These are phyloP conservation scores for Breviolum minutum DNA, from an alignment of 73 alveolate species.

Conservation along the genomic window DNA sequence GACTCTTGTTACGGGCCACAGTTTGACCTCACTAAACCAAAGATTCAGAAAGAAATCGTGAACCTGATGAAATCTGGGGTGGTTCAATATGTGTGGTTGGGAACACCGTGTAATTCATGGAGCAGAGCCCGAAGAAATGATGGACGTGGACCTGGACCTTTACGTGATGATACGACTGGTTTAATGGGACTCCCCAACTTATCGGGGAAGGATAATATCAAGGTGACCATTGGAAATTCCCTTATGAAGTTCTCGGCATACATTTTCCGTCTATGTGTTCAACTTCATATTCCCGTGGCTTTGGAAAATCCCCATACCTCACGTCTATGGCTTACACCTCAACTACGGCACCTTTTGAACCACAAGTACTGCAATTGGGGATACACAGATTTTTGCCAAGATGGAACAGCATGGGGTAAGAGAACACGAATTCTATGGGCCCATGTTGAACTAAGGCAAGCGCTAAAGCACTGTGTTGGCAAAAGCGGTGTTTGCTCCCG, in stretches of 20 bases:
- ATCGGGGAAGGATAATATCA: background rate
- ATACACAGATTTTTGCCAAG: background rate
- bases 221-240: background rate
- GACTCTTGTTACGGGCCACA: constrained; percentile 4
- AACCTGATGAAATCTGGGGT: background rate
- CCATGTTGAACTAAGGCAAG: background rate
- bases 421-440: too few relatives aligned
- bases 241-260: background rate
- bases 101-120: background rate
- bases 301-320: constrained; percentile 25
- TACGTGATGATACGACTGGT: background rate
- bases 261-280: background rate
- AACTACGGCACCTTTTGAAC: background rate
- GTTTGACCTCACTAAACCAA: background rate
- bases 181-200: background rate
- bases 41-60: background rate
- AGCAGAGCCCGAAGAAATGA: background rate
- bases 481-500: background rate
- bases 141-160: constrained; percentile 13
- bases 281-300: background rate
- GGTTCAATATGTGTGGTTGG: background rate
- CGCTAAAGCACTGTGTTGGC: background rate
- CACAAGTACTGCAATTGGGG: background rate
- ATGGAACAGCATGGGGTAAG: background rate
- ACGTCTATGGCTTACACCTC: background rate